Conservation (phyloP, 2,329 filamentous ascomycete species). For the Pseudogymnoascus sp. region DNA sequence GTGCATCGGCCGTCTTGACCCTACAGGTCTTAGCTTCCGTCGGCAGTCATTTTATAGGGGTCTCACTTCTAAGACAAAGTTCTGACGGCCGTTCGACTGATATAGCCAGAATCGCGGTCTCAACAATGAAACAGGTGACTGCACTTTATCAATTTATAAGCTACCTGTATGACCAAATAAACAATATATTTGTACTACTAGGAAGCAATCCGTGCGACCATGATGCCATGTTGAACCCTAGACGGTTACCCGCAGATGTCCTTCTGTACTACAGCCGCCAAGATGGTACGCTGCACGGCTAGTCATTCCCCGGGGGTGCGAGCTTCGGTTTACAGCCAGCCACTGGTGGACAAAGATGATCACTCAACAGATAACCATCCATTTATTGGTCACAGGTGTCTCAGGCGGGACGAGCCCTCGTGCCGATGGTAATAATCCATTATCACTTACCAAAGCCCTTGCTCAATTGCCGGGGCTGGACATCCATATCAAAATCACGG, state of each 20-base stretch:
- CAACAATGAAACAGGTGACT: not conserved
- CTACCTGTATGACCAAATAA: not conserved
- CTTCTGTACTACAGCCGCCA: not conserved
- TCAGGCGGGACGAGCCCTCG: not conserved
- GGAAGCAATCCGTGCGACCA: not conserved
- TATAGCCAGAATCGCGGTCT: not conserved
- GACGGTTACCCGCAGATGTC: not conserved
- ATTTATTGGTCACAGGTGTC: not conserved
- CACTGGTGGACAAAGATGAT: not conserved
- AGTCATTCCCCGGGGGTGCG: not conserved
- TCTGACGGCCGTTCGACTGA: not conserved
- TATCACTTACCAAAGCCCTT: not conserved
- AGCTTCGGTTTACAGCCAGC: constrained; percentile 2
- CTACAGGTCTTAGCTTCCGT: not conserved
- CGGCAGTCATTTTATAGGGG: not conserved
- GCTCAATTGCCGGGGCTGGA: not conserved
- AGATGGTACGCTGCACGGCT: not conserved
- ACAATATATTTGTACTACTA: not conserved
- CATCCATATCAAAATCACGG: not conserved
- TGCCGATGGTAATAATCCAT: not conserved
- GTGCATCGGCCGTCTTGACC: not conserved
- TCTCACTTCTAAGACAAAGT: not conserved
- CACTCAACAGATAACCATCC: not conserved
- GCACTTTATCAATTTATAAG: not conserved
- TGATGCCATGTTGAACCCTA: not conserved